phyloP scores from a whole-genome alignment of 345 rosid species.

The Gossypium mustelinum region DNA sequence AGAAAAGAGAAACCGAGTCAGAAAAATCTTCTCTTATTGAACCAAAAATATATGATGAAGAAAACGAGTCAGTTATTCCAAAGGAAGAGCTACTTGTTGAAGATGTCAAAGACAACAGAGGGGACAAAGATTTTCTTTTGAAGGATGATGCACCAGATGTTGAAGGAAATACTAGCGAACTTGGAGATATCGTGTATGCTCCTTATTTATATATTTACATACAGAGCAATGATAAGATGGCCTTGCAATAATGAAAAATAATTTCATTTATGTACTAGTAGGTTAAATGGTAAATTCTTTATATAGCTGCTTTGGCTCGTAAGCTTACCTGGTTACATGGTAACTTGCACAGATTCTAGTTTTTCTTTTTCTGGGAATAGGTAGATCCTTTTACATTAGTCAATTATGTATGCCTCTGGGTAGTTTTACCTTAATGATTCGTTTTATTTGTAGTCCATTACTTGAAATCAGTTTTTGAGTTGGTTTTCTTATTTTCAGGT shows the following conservation, averaged over 20 bases:
- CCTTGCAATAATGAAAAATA: neutral
- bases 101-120: constrained; percentile 38
- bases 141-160: constrained; percentile 32
- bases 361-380: neutral
- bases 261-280: neutral
- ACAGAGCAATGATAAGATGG: neutral
- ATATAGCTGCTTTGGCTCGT: neutral
- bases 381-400: neutral
- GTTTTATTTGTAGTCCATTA: neutral
- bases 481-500: constrained; percentile 40
- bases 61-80: constrained; percentile 23
- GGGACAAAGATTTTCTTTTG: constrained; percentile 29
- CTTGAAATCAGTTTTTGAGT: neutral
- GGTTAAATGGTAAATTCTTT: neutral
- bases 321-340: neutral
- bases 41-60: constrained; percentile 25
- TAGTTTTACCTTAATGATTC: neutral
- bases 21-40: constrained; percentile 34
- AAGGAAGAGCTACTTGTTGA: constrained; percentile 31
- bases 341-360: neutral
- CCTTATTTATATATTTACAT: neutral
- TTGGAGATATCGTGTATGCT: constrained; percentile 47
- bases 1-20: constrained; percentile 31
- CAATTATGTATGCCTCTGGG: neutral
- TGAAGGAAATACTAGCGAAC: constrained; percentile 33